Evolutionary conservation across 164 flowering plant species (phyloP).

Genomic region (Stephania japonica): DNA sequence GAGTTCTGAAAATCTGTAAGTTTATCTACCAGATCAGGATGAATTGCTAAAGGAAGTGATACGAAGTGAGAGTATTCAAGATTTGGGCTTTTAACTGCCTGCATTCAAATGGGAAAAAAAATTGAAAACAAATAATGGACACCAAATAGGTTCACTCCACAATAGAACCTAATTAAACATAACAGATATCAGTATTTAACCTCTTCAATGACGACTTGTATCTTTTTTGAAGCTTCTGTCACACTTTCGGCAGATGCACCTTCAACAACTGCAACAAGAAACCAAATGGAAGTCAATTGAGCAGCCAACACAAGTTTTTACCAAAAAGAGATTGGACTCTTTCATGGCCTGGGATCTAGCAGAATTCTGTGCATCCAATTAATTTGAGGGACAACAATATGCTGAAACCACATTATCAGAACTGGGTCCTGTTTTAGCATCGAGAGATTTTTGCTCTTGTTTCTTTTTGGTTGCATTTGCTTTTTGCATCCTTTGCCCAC

Average conservation of each 20-base stretch:
- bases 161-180: not conserved
- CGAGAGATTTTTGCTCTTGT: too few species aligned
- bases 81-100: slow-evolving; percentile 65
- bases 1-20: slow-evolving; percentile 69
- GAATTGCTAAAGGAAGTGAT: slow-evolving; percentile 89
- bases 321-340: too few species aligned
- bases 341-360: too few species aligned
- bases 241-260: slow-evolving; percentile 60
- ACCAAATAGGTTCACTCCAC: not conserved
- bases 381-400: too few species aligned
- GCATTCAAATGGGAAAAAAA: slow-evolving; percentile 15
- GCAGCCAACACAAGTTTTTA: too few species aligned
- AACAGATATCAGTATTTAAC: slow-evolving; percentile 27
- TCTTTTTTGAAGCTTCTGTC: slow-evolving; percentile 55
- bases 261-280: slow-evolving; percentile 56
- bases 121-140: not conserved
- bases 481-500: too few species aligned
- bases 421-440: not conserved
- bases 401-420: too few species aligned
- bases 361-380: too few species aligned
- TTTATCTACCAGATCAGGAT: slow-evolving; percentile 81
- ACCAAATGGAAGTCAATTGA: not conserved
- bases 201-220: slow-evolving; percentile 61
- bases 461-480: too few species aligned
- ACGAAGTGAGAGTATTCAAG: slow-evolving; percentile 87